Conservation (phyloP, 495 filamentous ascomycete species). For the Cercophora scortea region DNA sequence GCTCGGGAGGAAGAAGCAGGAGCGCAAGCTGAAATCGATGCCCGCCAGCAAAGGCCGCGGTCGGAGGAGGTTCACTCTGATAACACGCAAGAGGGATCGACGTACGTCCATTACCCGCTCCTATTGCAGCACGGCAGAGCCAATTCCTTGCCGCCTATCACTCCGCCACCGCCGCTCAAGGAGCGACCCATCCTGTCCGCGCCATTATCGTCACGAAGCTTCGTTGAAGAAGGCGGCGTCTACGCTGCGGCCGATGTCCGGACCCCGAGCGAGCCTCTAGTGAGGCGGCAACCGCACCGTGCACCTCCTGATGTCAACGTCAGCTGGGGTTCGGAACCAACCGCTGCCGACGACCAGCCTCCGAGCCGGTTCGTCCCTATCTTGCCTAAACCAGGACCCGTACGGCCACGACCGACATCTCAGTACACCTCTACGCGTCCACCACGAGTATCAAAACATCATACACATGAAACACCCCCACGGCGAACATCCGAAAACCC, state of each 20-base stretch:
- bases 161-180: background rate
- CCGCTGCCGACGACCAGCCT: background rate
- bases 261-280: slow-evolving; percentile 9
- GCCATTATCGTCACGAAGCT: slow-evolving; percentile 20
- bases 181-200: background rate
- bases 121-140: background rate
- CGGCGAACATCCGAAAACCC: no score
- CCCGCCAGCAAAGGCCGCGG: no score
- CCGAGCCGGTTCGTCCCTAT: background rate
- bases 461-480: no score
- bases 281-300: background rate
- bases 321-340: background rate
- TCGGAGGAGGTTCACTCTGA: no score
- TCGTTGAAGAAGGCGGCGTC: slow-evolving; percentile 25
- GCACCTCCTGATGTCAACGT: background rate
- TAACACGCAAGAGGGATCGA: background rate
- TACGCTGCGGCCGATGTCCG: slow-evolving; percentile 21
- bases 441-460: no score
- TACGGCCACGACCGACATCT: no score
- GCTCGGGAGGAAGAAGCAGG: background rate
- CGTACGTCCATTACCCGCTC: background rate
- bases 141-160: background rate
- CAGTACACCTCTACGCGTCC: no score
- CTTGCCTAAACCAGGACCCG: background rate
- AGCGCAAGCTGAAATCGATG: no score